Conservation (phyloP, 2,329 filamentous ascomycete genomes). For the Penicillium sumatraense region DNA sequence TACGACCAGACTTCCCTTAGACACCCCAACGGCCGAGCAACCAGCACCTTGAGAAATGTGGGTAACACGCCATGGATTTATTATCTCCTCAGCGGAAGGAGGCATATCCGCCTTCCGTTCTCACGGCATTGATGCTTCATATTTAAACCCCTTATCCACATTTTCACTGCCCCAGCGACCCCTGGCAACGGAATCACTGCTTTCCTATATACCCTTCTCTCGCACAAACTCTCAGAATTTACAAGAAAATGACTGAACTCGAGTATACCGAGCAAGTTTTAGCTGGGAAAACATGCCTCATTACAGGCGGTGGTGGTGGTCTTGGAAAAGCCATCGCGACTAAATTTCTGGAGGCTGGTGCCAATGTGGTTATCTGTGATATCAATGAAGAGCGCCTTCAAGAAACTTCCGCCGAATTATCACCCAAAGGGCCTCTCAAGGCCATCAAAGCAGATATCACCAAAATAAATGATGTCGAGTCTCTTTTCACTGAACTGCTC, state of each 20-base stretch:
- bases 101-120: conserved; percentile 11
- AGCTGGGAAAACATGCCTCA: conserved; percentile 32
- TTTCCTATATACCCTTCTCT: neutral
- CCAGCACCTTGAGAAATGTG: neutral
- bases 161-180: neutral
- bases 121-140: neutral
- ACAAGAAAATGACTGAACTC: conserved; percentile 17
- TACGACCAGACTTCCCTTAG: conserved; percentile 10
- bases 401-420: conserved; percentile 28
- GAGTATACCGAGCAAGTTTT: conserved; percentile 16
- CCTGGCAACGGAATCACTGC: neutral
- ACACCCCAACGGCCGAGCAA: conserved; percentile 6
- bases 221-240: neutral
- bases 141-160: neutral
- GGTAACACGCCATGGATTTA: conserved; percentile 1
- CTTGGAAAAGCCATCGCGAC: conserved; percentile 45
- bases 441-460: conserved; percentile 46
- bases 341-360: conserved; percentile 39
- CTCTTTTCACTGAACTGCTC: conserved; percentile 40
- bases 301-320: conserved; percentile 44
- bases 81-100: conserved; percentile 12
- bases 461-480: conserved; percentile 37
- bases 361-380: conserved; percentile 45
- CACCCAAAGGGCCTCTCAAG: conserved; percentile 23
- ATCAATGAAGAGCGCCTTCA: conserved; percentile 36